phyloP scores from a whole-genome alignment of 208 protist species.

The Leishmania arabica region DNA sequence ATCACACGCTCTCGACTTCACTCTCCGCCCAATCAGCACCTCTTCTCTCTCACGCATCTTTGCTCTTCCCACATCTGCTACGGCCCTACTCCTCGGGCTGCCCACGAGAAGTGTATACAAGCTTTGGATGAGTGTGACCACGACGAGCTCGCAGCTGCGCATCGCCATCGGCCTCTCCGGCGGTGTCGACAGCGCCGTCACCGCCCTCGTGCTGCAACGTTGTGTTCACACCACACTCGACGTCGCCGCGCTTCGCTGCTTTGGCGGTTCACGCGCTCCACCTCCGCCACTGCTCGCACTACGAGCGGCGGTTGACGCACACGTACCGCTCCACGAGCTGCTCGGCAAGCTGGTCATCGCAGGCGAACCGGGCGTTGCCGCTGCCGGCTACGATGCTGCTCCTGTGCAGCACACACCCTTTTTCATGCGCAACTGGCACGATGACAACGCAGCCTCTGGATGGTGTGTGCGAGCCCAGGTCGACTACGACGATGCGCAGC shows the following conservation, averaged over 20 bases:
- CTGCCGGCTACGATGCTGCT: background rate
- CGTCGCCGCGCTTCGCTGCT: constrained; percentile 45
- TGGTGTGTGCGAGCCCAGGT: constrained; percentile 56
- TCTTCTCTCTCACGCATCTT: background rate
- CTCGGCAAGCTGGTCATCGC: constrained; percentile 1
- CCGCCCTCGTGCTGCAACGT: constrained; percentile 56
- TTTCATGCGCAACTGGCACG: constrained; percentile 77
- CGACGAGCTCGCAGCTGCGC: constrained; percentile 18
- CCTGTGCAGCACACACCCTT: constrained; percentile 46
- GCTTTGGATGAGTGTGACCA: background rate
- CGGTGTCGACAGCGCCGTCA: constrained; percentile 81
- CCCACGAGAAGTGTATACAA: background rate
- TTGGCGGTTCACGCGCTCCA: constrained; percentile 11
- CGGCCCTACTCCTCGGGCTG: background rate
- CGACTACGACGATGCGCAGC: constrained; percentile 73
- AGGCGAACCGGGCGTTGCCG: background rate
- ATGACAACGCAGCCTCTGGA: constrained; percentile 30
- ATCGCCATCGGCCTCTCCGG: constrained; percentile 79
- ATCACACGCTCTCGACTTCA: background rate
- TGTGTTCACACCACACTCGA: constrained; percentile 59
- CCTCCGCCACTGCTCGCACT: constrained; percentile 9
- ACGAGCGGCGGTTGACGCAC: constrained; percentile 9
- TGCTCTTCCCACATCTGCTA: background rate
- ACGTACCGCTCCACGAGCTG: constrained; percentile 1
- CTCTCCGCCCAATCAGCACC: background rate